Conservation (phyloP, 441 rosid genomes). For the Gossypium aridum region DNA sequence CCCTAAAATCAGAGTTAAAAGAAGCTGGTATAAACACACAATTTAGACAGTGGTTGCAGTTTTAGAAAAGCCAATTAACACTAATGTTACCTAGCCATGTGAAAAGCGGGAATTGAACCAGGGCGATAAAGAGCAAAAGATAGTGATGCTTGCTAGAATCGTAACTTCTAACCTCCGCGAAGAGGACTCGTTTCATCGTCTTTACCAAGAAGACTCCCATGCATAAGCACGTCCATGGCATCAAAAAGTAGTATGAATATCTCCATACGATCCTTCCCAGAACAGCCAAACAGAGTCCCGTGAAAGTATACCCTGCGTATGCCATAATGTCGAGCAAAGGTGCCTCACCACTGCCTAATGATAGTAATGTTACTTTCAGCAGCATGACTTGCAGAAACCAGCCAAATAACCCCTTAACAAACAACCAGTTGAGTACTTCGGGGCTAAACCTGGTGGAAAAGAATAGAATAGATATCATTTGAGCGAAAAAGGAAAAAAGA, state of each 20-base stretch:
- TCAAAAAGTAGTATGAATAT: slow-evolving; percentile 66
- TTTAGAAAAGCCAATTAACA: slow-evolving; percentile 73
- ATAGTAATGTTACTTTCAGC: slow-evolving; percentile 70
- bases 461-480: background rate
- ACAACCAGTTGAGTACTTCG: slow-evolving; percentile 79
- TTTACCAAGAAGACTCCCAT: slow-evolving; percentile 80
- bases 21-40: slow-evolving; percentile 13
- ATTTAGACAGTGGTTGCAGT: slow-evolving; percentile 15
- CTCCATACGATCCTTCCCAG: slow-evolving; percentile 56
- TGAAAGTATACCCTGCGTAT: slow-evolving; percentile 75
- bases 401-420: slow-evolving; percentile 77
- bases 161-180: slow-evolving; percentile 67
- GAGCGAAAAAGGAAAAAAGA: background rate
- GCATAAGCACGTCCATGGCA: slow-evolving; percentile 80
- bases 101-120: slow-evolving; percentile 79
- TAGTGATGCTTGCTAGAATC: slow-evolving; percentile 85
- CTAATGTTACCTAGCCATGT: slow-evolving; percentile 85
- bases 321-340: slow-evolving; percentile 87
- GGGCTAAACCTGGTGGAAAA: slow-evolving; percentile 66
- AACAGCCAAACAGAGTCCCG: slow-evolving; percentile 61
- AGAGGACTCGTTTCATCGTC: slow-evolving; percentile 87
- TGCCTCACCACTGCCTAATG: slow-evolving; percentile 81
- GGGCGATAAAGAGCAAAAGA: slow-evolving; percentile 71
- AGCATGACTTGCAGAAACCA: slow-evolving; percentile 80
- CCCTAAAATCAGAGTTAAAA: slow-evolving; percentile 3